Base-by-base conservation (phyloP, 208 protist genomes). In the Trypanosoma cruzi region DNA sequence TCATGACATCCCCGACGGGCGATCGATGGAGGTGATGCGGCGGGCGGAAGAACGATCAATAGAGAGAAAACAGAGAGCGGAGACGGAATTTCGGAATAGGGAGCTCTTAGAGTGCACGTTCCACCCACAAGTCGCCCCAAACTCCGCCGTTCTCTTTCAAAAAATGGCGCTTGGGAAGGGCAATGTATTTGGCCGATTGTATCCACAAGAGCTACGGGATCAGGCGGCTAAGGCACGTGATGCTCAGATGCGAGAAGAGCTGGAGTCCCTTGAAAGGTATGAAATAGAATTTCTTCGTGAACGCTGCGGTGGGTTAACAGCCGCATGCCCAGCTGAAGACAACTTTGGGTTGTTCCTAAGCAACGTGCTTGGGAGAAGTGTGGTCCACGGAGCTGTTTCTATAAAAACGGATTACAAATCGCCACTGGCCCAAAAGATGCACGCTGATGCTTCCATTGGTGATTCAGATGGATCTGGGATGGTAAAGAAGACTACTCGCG, bases 41-140 rank as follows among this genome's bases (percentile, higher is more conserved):
- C 36, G 40, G 16, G n/a, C 18, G n/a, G 46, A 60, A 52, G 49
- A 62, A 7, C 32, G 61, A 24, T 53, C 44, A 48, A 26, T 2
- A 50, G 54, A 71, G 29, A 29, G 63, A 26, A 36, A 42, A 49
- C 42, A 63, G 40, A 6, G 55, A 18, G 11, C 49, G 4, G 63
- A 75, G 42, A 50, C 36, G 24, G 64, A 79, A 59, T 54, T 66
- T 34, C 50, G 53, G 44, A 61, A 67, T 20, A 79, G 77, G 64
- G 71, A 92, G 60, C 44, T 71, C 11, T 31, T 73, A 31, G 84
- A 91, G 64, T 95, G 90, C 61, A 95, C 85, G 18, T 95, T 95
- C 44, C 82, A 86, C 36, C 90, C 90, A 16, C 69, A 67, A 4
- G 67, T 95, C 13, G 84, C 84, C 1, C 86, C 85, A 1, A 84